phyloP scores from a whole-genome alignment of 2,329 filamentous ascomycete species.

The Fusarium austroafricanum region DNA sequence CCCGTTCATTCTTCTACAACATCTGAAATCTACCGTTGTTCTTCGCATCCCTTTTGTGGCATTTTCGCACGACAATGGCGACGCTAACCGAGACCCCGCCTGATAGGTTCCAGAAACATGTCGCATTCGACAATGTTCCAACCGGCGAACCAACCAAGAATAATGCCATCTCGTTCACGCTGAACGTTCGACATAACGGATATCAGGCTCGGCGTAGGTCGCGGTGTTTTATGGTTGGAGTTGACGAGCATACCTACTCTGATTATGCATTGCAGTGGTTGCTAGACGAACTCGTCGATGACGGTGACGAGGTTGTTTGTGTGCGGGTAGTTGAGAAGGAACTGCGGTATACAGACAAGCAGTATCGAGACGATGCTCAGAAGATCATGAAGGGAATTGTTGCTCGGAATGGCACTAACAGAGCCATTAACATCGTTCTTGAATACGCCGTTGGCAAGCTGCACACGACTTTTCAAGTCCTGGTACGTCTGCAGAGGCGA shows the following conservation, averaged over 20 bases:
- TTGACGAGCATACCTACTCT: constrained; percentile 91
- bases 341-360: constrained; percentile 73
- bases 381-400: constrained; percentile 80
- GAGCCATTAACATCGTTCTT: constrained; percentile 85
- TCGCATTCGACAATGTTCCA: constrained; percentile 70
- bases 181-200: constrained; percentile 87
- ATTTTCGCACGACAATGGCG: constrained; percentile 51
- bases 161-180: constrained; percentile 76
- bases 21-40: constrained; percentile 6
- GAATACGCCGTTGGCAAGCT: constrained; percentile 92
- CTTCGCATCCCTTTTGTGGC: constrained; percentile 18
- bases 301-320: constrained; percentile 93
- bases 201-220: constrained; percentile 84
- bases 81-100: constrained; percentile 57
- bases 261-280: constrained; percentile 94
- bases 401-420: constrained; percentile 80
- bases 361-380: constrained; percentile 81
- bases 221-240: constrained; percentile 89
- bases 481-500: constrained; percentile 67
- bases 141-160: constrained; percentile 68
- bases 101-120: constrained; percentile 68
- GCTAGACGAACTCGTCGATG: constrained; percentile 90
- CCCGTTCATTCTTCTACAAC: constrained; percentile 9
- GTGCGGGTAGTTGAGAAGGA: constrained; percentile 89
- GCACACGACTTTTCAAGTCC: constrained; percentile 88